Evolutionary conservation across 2,329 filamentous ascomycete genomes (phyloP).

Genomic region (Pseudogymnoascus verrucosus): DNA sequence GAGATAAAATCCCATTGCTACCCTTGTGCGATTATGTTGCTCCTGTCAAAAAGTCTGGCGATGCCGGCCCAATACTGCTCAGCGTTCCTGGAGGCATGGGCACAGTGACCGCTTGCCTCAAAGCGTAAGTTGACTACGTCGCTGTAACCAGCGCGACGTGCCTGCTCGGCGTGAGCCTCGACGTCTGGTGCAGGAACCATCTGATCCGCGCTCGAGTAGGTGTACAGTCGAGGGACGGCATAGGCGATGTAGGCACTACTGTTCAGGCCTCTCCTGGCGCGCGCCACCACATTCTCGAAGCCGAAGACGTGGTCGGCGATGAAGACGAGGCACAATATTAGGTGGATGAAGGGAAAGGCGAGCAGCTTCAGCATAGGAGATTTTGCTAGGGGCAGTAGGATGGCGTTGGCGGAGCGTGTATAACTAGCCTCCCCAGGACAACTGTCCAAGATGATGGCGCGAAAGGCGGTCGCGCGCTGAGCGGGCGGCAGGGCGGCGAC

Average conservation of each 20-base stretch:
- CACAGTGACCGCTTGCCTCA: neutral
- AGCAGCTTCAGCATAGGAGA: neutral
- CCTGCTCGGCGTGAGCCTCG: neutral
- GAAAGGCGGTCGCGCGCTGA: neutral
- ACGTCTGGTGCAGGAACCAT: neutral
- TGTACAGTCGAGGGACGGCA: neutral
- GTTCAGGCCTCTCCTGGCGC: neutral
- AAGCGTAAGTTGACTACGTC: neutral
- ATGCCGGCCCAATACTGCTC: neutral
- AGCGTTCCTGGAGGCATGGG: neutral
- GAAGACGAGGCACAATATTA: conserved; percentile 49
- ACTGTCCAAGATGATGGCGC: conserved; percentile 19
- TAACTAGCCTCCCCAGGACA: conserved; percentile 14
- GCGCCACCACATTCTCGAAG: neutral
- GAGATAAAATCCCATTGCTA: neutral
- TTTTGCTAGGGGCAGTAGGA: neutral
- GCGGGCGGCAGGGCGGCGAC: conserved; percentile 12
- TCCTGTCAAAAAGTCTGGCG: neutral
- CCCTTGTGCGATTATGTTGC: neutral
- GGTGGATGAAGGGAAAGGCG: conserved; percentile 16
- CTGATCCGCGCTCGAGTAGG: neutral
- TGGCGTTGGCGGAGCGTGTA: neutral
- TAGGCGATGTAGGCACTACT: neutral
- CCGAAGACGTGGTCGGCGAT: conserved; percentile 44
- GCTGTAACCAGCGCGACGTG: neutral